A percentile compares a stretch with the other conserved stretches of the same genome.
Conservation (phyloP, 805 yeast genomes). For the Candida glaebosa region DNA sequence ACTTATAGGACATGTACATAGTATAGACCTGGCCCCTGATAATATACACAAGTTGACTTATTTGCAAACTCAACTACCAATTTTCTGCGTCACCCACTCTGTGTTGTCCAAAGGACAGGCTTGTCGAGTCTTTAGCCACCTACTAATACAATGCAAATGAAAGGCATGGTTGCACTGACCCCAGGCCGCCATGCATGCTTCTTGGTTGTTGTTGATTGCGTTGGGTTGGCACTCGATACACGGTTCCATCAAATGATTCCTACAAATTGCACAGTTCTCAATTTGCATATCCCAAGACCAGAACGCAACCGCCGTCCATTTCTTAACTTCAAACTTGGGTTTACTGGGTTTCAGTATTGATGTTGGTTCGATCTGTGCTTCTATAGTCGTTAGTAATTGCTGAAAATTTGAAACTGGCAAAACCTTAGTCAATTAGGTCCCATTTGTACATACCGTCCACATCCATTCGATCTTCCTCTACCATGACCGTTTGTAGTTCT, state of each 20-base stretch:
- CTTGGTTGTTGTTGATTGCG: slow-evolving; percentile 54
- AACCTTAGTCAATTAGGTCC: too few relatives aligned
- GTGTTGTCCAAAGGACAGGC: slow-evolving; percentile 96
- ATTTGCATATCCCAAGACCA: slow-evolving; percentile 97
- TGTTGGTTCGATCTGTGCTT: neutral
- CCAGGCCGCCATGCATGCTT: slow-evolving; percentile 93
- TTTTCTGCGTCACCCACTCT: slow-evolving; percentile 74
- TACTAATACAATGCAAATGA: slow-evolving; percentile 92
- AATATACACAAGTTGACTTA: neutral
- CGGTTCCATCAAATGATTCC: slow-evolving; percentile 97
- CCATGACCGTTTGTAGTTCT: too few relatives aligned
- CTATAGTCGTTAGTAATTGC: too few relatives aligned
- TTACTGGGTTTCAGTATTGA: slow-evolving; percentile 18
- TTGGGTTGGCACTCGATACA: slow-evolving; percentile 96
- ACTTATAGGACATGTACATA: slow-evolving; percentile 1
- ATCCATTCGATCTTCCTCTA: slow-evolving; percentile 6
- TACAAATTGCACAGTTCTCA: slow-evolving; percentile 96
- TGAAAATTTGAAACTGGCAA: too few relatives aligned
- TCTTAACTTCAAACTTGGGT: slow-evolving; percentile 86
- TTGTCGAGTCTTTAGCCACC: slow-evolving; percentile 93
- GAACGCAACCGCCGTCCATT: slow-evolving; percentile 99
- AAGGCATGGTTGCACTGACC: slow-evolving; percentile 98
- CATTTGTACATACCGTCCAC: slow-evolving; percentile 5
- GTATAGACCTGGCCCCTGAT: neutral
- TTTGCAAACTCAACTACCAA: slow-evolving; percentile 49